Evolutionary conservation across 495 filamentous ascomycete genomes (phyloP).

Genomic region (Penicillium simplicissimum): DNA sequence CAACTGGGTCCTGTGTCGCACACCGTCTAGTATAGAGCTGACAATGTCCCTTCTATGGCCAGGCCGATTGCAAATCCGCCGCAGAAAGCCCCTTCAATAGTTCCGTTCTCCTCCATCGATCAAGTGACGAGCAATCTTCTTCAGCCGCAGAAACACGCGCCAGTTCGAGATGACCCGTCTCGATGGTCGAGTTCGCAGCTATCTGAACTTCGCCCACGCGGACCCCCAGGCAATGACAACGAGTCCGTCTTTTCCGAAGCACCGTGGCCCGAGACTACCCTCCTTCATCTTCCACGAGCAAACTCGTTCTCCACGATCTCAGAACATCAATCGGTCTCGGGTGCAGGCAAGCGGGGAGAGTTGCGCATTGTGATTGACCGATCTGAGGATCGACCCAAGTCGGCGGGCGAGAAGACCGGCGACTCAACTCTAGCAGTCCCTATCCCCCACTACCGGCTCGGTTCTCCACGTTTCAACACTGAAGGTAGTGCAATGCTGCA

Average conservation of each 20-base stretch:
- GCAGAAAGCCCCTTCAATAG: conserved; percentile 33
- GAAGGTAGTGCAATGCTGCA: conserved; percentile 79
- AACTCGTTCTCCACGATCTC: conserved; percentile 64
- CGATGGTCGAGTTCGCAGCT: conserved; percentile 52
- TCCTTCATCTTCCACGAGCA: conserved; percentile 50
- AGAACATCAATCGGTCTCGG: conserved; percentile 45
- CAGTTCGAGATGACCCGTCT: conserved; percentile 32
- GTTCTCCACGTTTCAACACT: conserved; percentile 77
- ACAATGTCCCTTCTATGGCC: conserved; percentile 31
- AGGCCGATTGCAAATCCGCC: conserved; percentile 53
- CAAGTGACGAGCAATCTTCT: conserved; percentile 40
- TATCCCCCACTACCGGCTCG: conserved; percentile 85
- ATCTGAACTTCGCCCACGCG: conserved; percentile 45
- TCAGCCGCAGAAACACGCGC: conserved; percentile 26
- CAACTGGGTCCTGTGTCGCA: conserved; percentile 21
- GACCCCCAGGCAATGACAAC: conserved; percentile 30
- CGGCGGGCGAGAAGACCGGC: conserved; percentile 56
- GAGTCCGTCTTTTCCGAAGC: conserved; percentile 31
- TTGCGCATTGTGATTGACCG: conserved; percentile 86
- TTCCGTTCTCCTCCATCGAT: conserved; percentile 32
- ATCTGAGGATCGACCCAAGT: conserved; percentile 66
- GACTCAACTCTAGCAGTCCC: conserved; percentile 69
- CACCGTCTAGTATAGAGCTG: conserved; percentile 21
- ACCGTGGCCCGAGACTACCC: conserved; percentile 27
- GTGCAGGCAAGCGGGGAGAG: conserved; percentile 51